These are phyloP conservation scores for Eimeria tenella DNA, from an alignment of 169 alveolate species.

Conservation along the genomic window DNA sequence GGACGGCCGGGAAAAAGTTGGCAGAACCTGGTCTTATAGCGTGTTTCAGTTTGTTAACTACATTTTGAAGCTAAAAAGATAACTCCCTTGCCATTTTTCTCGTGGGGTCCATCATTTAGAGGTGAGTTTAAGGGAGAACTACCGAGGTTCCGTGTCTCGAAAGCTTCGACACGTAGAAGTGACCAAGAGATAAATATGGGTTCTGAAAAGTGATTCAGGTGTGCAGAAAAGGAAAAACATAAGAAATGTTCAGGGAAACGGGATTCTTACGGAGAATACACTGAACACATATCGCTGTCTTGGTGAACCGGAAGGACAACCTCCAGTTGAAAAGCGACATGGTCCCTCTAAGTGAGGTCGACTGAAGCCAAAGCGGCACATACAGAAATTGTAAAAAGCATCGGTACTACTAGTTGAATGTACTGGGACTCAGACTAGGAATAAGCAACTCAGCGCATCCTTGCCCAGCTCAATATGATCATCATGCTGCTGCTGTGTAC, in stretches of 20 bases:
- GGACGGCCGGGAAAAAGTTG: neutral
- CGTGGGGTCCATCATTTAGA: neutral
- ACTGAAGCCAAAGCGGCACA: too few relatives aligned
- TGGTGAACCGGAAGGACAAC: too few relatives aligned
- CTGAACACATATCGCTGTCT: too few relatives aligned
- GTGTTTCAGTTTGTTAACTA: neutral
- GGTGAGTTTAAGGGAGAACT: neutral
- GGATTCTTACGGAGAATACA: slow-evolving; percentile 34
- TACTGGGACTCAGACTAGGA: too few relatives aligned
- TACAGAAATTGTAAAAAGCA: too few relatives aligned
- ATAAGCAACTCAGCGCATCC: too few relatives aligned
- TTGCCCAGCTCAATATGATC: too few relatives aligned
- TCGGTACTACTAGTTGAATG: too few relatives aligned
- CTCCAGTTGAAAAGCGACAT: too few relatives aligned
- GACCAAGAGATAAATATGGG: slow-evolving; percentile 23
- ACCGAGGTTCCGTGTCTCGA: neutral
- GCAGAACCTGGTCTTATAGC: neutral
- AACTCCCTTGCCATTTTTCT: neutral
- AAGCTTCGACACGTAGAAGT: neutral
- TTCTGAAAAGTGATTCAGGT: neutral
- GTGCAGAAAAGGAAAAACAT: neutral
- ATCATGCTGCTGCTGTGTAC: too few relatives aligned
- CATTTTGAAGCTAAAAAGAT: neutral
- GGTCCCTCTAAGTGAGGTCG: too few relatives aligned
- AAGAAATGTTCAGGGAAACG: neutral